Percentiles rank a stretch among this genome's conserved stretches.
Conservation (phyloP, 2,329 filamentous ascomycete species). For the Cordyceps sp. region DNA sequence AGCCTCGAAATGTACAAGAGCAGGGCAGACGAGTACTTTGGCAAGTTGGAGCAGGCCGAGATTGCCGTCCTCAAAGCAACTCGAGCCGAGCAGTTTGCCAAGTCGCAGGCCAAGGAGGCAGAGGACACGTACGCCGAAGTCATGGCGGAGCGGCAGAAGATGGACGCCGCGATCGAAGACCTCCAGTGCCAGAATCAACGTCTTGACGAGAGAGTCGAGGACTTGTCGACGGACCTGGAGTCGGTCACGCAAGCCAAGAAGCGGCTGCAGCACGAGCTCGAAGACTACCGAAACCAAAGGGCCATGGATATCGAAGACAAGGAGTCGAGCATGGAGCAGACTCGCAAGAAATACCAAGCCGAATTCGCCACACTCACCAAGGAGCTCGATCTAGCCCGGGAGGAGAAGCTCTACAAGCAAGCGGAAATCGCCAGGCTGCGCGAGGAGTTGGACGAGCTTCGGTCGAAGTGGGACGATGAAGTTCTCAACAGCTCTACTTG, state of each 20-base stretch:
- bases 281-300: constrained; percentile 89
- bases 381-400: constrained; percentile 83
- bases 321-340: constrained; percentile 90
- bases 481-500: constrained; percentile 94
- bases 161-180: constrained; percentile 76
- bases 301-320: constrained; percentile 96
- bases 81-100: constrained; percentile 86
- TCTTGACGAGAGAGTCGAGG: constrained; percentile 80
- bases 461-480: constrained; percentile 96
- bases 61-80: constrained; percentile 86
- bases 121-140: constrained; percentile 82
- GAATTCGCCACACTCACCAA: constrained; percentile 81
- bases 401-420: constrained; percentile 74
- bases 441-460: constrained; percentile 89
- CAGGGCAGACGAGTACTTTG: constrained; percentile 89
- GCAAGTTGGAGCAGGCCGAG: constrained; percentile 91
- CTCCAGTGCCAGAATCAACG: constrained; percentile 78
- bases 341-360: constrained; percentile 89
- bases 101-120: constrained; percentile 72
- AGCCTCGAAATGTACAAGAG: constrained; percentile 82
- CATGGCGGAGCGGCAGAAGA: constrained; percentile 82
- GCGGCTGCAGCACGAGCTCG: constrained; percentile 87
- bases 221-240: constrained; percentile 78
- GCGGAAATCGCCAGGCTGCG: constrained; percentile 74
- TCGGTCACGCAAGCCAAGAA: constrained; percentile 79